Evolutionary conservation across 257 asterid species (phyloP).

Genomic region (Jaltomata sinuosa): DNA sequence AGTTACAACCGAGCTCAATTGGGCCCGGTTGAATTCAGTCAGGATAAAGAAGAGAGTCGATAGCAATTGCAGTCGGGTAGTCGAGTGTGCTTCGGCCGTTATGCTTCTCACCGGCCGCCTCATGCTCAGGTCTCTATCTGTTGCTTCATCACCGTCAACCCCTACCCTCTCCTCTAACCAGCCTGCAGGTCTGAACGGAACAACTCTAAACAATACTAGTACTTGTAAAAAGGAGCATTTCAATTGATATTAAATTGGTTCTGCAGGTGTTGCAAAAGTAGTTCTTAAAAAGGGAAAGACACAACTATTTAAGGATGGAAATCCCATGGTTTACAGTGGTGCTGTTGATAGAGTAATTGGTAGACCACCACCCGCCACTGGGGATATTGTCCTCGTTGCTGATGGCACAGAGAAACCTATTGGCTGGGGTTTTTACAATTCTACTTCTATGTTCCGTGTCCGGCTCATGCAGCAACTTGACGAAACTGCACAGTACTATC

Average conservation of each 20-base stretch:
- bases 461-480: conserved; percentile 92
- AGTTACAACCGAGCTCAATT: neutral
- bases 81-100: neutral
- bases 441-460: conserved; percentile 91
- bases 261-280: conserved; percentile 71
- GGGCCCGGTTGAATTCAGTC: neutral
- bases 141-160: conserved; percentile 32
- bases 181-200: conserved; percentile 32
- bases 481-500: conserved; percentile 58
- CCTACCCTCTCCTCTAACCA: conserved; percentile 48
- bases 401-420: conserved; percentile 86
- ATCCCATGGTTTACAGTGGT: conserved; percentile 96
- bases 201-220: too few relatives aligned
- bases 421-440: conserved; percentile 95
- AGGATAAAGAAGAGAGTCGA: neutral
- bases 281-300: conserved; percentile 87
- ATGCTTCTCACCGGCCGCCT: conserved; percentile 6
- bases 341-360: conserved; percentile 89
- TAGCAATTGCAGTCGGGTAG: neutral
- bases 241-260: conserved; percentile 2
- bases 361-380: conserved; percentile 84
- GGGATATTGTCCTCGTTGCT: conserved; percentile 78
- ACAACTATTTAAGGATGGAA: conserved; percentile 77
- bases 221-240: too few relatives aligned
- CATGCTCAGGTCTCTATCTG: conserved; percentile 35